phyloP scores from a whole-genome alignment of 2,329 filamentous ascomycete species.

The Cercospora sesami region DNA sequence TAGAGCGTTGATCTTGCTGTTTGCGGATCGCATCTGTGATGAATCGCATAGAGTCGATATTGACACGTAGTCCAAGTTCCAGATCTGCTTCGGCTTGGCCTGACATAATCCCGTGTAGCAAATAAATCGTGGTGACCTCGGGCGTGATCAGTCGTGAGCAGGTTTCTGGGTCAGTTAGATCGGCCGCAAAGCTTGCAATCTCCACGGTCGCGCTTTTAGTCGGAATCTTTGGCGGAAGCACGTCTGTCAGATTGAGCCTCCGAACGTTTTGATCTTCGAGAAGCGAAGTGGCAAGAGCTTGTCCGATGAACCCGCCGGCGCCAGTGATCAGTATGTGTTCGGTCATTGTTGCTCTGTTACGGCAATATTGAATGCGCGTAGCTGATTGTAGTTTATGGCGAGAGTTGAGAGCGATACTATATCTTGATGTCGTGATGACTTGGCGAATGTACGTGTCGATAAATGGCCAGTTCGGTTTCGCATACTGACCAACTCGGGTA shows the following conservation, averaged over 20 bases:
- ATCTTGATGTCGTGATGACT: neutral
- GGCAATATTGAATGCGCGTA: neutral
- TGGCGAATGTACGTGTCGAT: neutral
- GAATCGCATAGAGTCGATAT: slow-evolving; percentile 46
- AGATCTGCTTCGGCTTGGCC: slow-evolving; percentile 44
- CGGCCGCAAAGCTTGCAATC: neutral
- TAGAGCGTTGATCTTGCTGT: neutral
- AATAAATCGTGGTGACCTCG: neutral
- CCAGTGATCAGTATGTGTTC: slow-evolving; percentile 45
- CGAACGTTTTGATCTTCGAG: slow-evolving; percentile 38
- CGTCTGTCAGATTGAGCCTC: slow-evolving; percentile 18
- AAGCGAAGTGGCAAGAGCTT: slow-evolving; percentile 46
- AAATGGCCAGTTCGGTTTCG: neutral
- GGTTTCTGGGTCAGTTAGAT: neutral
- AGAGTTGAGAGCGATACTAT: neutral
- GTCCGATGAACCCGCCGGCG: slow-evolving; percentile 49
- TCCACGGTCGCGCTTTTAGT: neutral
- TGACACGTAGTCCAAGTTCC: slow-evolving; percentile 47
- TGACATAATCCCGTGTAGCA: neutral
- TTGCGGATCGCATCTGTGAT: slow-evolving; percentile 46
- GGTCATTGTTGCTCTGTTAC: neutral
- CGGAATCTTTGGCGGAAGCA: neutral
- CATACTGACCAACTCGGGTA: neutral
- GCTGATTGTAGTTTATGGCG: neutral
- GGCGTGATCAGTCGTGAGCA: neutral